Conservation (phyloP, 345 rosid species). For the Arabidopsis suecica region DNA sequence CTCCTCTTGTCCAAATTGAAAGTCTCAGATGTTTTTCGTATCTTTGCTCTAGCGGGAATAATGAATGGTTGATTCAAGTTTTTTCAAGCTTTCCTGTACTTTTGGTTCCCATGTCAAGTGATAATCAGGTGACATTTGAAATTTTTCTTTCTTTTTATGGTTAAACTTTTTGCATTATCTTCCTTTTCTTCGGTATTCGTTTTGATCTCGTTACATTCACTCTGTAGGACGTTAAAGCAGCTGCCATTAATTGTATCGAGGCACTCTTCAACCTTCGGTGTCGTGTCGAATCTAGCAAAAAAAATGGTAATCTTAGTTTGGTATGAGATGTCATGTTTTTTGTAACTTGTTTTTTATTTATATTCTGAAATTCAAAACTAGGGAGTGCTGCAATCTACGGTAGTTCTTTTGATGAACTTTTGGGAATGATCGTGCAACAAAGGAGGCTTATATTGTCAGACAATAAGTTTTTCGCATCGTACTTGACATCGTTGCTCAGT, state of each 20-base stretch:
- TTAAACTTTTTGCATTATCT: constrained; percentile 3
- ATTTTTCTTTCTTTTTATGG: neutral
- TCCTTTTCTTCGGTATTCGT: constrained; percentile 9
- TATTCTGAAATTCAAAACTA: constrained; percentile 41
- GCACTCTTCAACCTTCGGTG: constrained; percentile 57
- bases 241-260: constrained; percentile 88
- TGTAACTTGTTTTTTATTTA: constrained; percentile 1
- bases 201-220: constrained; percentile 20
- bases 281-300: constrained; percentile 77
- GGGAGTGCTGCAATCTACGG: constrained; percentile 73
- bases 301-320: constrained; percentile 68
- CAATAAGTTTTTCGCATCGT: constrained; percentile 72
- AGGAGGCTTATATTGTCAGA: constrained; percentile 78
- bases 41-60: constrained; percentile 67
- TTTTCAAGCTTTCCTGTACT: constrained; percentile 71
- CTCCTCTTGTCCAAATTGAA: constrained; percentile 65
- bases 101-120: constrained; percentile 74
- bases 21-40: constrained; percentile 71
- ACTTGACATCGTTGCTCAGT: constrained; percentile 74
- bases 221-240: constrained; percentile 68
- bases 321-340: constrained; percentile 17
- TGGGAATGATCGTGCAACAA: constrained; percentile 80
- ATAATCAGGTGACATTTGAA: constrained; percentile 66
- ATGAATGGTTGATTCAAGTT: constrained; percentile 59
- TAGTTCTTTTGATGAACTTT: constrained; percentile 67